phyloP scores from a whole-genome alignment of 2,329 filamentous ascomycete genomes.

The Beauveria bassiana region DNA sequence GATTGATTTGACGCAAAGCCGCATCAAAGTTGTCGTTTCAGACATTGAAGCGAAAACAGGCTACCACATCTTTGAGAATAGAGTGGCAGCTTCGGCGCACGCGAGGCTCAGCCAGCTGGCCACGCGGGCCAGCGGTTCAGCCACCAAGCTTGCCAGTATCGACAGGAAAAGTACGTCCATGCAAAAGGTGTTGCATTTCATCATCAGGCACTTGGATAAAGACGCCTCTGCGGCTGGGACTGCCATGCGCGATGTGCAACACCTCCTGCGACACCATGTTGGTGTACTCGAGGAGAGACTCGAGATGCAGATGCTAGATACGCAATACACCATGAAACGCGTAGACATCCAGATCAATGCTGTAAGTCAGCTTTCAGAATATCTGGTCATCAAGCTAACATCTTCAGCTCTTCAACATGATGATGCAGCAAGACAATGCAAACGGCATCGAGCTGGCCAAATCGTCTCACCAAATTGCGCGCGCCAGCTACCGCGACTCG shows the following conservation, averaged over 20 bases:
- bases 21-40: conserved; percentile 25
- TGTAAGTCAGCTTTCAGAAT: conserved; percentile 18
- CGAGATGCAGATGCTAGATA: conserved; percentile 29
- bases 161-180: conserved; percentile 28
- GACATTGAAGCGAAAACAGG: conserved; percentile 29
- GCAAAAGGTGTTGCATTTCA: conserved; percentile 27
- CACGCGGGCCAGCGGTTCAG: conserved; percentile 26
- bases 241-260: conserved; percentile 8
- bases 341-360: conserved; percentile 32
- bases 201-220: conserved; percentile 14
- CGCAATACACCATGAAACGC: conserved; percentile 27
- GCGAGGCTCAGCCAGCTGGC: conserved; percentile 25
- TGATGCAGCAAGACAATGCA: conserved; percentile 29
- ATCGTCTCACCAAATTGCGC: conserved; percentile 24
- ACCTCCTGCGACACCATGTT: conserved; percentile 21
- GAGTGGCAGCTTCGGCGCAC: conserved; percentile 20
- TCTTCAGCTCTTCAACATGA: conserved; percentile 28
- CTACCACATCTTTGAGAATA: conserved; percentile 25
- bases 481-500: conserved; percentile 31
- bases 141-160: conserved; percentile 30
- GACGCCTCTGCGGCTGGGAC: not conserved
- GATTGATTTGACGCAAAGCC: conserved; percentile 24
- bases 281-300: conserved; percentile 24
- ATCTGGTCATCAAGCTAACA: not conserved
- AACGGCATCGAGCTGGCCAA: conserved; percentile 24